A percentile compares a stretch with the other conserved stretches of the same genome.
These are phyloP conservation scores for Solanum arcanum DNA, from an alignment of 257 asterid species.

Conservation along the genomic window DNA sequence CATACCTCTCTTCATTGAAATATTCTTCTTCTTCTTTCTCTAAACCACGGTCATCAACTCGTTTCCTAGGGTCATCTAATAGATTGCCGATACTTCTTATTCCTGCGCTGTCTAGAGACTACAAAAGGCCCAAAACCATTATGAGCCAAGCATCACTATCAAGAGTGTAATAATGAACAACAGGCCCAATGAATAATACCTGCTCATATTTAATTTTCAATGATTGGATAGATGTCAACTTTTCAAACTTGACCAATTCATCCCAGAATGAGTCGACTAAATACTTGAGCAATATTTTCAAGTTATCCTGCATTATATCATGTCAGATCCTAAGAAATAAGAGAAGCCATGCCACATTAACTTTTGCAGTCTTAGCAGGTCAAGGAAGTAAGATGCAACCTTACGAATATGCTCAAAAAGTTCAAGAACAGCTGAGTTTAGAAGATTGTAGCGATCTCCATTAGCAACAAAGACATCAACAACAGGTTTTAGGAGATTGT, in stretches of 20 bases:
- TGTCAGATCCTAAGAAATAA: neutral
- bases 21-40: conserved; percentile 97
- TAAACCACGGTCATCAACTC: conserved; percentile 81
- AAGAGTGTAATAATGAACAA: neutral
- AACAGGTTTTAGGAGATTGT: conserved; percentile 75
- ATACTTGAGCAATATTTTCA: conserved; percentile 65
- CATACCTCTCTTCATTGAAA: conserved; percentile 93
- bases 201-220: conserved; percentile 88
- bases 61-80: conserved; percentile 68
- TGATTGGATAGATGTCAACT: conserved; percentile 49
- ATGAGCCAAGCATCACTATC: neutral
- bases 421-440: conserved; percentile 89
- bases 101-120: conserved; percentile 64
- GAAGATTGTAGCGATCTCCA: conserved; percentile 88
- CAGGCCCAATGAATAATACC: conserved; percentile 29
- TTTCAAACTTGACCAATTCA: conserved; percentile 61
- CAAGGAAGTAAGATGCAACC: conserved; percentile 30
- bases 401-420: conserved; percentile 75
- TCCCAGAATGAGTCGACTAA: conserved; percentile 86
- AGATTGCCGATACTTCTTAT: conserved; percentile 31
- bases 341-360: neutral
- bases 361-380: conserved; percentile 1
- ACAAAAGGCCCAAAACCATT: conserved; percentile 29
- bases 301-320: conserved; percentile 58
- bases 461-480: conserved; percentile 76